A percentile compares a stretch with the other conserved stretches of the same genome.
These are phyloP conservation scores for Coemansia sp. DNA, from an alignment of 192 early-diverging fungal genomes.

Conservation along the genomic window DNA sequence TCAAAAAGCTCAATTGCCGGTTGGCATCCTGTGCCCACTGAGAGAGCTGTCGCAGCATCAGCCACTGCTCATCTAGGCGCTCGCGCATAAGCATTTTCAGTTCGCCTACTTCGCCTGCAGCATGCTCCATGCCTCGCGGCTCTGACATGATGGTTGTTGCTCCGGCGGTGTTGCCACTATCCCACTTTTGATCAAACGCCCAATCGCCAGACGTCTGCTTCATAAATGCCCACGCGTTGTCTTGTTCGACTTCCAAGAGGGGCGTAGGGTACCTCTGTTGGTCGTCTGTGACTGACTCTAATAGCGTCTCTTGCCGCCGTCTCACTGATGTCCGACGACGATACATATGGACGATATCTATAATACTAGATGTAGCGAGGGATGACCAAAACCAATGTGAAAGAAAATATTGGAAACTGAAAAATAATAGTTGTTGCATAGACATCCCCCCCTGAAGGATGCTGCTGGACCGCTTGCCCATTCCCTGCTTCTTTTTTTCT, in stretches of 20 bases:
- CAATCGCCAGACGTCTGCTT: neutral
- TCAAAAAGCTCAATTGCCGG: conserved; percentile 29
- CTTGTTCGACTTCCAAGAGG: conserved; percentile 2
- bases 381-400: neutral
- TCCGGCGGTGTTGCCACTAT: neutral
- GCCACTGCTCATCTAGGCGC: conserved; percentile 50
- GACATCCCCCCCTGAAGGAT: neutral
- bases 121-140: neutral
- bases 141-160: neutral
- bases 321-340: conserved; percentile 7
- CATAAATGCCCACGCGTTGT: conserved; percentile 4
- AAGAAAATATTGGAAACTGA: neutral
- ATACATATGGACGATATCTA: neutral
- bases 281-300: neutral
- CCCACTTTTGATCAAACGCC: neutral
- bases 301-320: neutral
- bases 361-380: neutral
- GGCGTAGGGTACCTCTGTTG: neutral
- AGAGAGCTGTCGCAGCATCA: conserved; percentile 35
- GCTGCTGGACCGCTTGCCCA: neutral
- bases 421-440: neutral
- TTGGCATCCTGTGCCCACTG: conserved; percentile 37
- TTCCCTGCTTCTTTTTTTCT: neutral
- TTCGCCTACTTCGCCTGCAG: conserved; percentile 23
- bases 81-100: conserved; percentile 27